Evolutionary conservation across 73 alveolate genomes (phyloP).

Genomic region (Uronychia binucleata): DNA sequence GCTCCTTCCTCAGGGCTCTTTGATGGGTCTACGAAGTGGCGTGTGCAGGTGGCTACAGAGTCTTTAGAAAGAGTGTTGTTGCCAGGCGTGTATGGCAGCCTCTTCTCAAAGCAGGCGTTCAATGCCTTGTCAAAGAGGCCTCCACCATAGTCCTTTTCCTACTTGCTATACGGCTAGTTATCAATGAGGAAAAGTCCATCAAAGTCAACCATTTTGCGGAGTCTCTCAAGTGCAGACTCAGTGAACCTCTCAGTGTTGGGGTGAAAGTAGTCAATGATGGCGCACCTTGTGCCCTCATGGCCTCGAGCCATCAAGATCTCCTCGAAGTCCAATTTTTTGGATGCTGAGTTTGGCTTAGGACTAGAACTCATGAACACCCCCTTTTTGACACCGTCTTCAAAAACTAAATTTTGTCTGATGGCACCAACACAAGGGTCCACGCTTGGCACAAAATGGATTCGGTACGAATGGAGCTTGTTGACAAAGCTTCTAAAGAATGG

Average conservation of each 20-base stretch:
- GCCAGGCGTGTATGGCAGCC: background rate
- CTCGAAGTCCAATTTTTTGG: conserved; percentile 57
- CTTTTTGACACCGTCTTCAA: conserved; percentile 62
- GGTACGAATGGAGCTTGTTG: conserved; percentile 52
- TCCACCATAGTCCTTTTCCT: conserved; percentile 58
- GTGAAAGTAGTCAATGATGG: conserved; percentile 88
- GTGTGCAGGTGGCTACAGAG: conserved; percentile 4
- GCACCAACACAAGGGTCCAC: conserved; percentile 67
- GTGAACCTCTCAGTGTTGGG: conserved; percentile 74
- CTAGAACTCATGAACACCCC: conserved; percentile 53
- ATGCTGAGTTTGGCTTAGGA: conserved; percentile 52
- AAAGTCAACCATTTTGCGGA: conserved; percentile 64
- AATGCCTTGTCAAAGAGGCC: background rate
- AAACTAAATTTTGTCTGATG: conserved; percentile 37
- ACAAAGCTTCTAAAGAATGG: conserved; percentile 25
- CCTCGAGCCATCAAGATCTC: conserved; percentile 3
- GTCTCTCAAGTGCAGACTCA: conserved; percentile 67
- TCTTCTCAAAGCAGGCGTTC: background rate
- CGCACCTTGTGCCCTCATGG: conserved; percentile 17
- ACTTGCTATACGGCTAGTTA: conserved; percentile 81
- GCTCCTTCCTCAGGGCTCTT: conserved; percentile 22
- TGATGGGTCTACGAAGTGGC: conserved; percentile 29
- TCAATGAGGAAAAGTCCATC: conserved; percentile 88
- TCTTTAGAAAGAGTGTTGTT: conserved; percentile 4
- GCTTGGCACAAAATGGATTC: conserved; percentile 44